Base-by-base conservation (phyloP, 73 alveolate species). In the Symbiodinium pilosum region DNA sequence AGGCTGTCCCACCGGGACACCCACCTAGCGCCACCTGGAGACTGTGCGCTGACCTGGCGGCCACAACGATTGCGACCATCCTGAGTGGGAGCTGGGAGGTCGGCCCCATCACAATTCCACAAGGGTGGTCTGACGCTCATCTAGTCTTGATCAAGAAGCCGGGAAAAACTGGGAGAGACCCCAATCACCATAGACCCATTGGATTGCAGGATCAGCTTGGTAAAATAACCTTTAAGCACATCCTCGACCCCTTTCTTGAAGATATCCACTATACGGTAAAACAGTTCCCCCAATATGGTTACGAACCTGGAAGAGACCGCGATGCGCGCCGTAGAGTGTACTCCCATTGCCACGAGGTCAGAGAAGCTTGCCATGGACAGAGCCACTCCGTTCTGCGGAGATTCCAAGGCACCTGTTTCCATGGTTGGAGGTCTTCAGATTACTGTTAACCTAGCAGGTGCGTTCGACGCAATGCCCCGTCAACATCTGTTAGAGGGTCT, bases 361-460 rank as follows among this genome's bases (percentile, higher is more conserved):
- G n/a, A n/a, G n/a, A n/a, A n/a, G n/a, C n/a, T n/a, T n/a, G n/a
- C n/a, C n/a, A n/a, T n/a, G n/a, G n/a, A n/a, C n/a, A n/a, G n/a
- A n/a, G n/a, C n/a, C n/a, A n/a, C n/a, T n/a, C n/a, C n/a, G n/a
- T n/a, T n/a, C n/a, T n/a, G n/a, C n/a, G n/a, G n/a, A n/a, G n/a
- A n/a, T n/a, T n/a, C 39, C n/a, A 11, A 3, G 30, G 2, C 26
- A 8, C 40, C 3, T 0, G 2, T 1, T 4, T 2, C 93, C 32
- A 8, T 56, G 73, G n/a, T 36, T 24, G 93, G 93, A 12, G 93
- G 93, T 0, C 34, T 85, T 0, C 93, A 85, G 54, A 26, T 85
- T 7, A 30, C 28, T 11, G 36, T 85, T 7, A 83, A 85, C 69
- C 7, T 85, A 30, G 32, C 73, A 16, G 73, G 73, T 16, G 73